Conservation (phyloP, 1,284 basidiomycete genomes). For the Mrakiaceae sp. region DNA sequence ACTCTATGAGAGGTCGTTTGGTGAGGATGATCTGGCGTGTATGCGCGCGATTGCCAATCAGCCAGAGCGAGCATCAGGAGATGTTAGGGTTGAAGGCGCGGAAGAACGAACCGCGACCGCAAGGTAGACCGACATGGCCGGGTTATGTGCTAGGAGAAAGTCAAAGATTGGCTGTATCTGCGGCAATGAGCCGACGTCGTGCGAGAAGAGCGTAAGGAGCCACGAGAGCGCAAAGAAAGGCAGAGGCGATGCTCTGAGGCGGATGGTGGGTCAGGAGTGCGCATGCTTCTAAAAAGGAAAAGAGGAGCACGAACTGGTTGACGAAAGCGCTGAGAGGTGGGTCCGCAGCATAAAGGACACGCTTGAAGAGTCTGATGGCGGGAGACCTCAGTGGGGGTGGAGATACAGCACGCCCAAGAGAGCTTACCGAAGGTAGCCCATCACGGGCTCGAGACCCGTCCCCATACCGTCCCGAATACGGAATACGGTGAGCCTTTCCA, state of each 20-base stretch:
- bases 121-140: constrained; percentile 68
- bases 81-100: neutral
- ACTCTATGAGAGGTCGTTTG: constrained; percentile 32
- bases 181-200: constrained; percentile 71
- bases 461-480: constrained; percentile 84
- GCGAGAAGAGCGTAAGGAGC: constrained; percentile 79
- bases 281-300: neutral
- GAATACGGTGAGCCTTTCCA: constrained; percentile 65
- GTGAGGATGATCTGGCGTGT: constrained; percentile 30
- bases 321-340: constrained; percentile 55
- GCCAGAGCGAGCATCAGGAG: neutral
- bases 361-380: constrained; percentile 50
- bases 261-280: constrained; percentile 19
- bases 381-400: neutral
- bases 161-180: constrained; percentile 82
- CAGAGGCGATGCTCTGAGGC: constrained; percentile 46
- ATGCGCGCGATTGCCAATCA: neutral
- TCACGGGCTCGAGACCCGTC: constrained; percentile 63
- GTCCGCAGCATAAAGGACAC: constrained; percentile 57
- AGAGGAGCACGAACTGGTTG: constrained; percentile 44
- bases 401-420: neutral
- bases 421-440: constrained; percentile 63
- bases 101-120: constrained; percentile 55
- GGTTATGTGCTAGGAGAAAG: constrained; percentile 70
- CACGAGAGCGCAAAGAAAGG: constrained; percentile 83